Evolutionary conservation across 2,329 filamentous ascomycete species (phyloP), one percentile per base, ranked within the genome.

Genomic region (Aspergillus costaricaensis): DNA sequence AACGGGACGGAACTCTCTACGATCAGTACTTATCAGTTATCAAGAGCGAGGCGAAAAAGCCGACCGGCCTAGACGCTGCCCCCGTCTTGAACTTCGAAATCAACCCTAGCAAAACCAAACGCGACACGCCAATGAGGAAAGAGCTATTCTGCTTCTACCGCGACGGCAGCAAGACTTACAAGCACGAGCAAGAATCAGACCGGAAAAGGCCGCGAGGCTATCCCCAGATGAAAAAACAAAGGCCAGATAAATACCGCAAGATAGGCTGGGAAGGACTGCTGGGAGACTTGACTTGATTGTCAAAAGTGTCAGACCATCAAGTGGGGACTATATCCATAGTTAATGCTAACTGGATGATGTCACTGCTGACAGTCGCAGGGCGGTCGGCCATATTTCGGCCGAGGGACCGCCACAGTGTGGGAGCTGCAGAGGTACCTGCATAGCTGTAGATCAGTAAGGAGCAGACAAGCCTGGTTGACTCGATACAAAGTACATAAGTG

Each of bases 21-120:
- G 59, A 56, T 25, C 62, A 52, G 27, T 70, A 70, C 43, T 44
- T 62, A 36, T 49, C 15, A 4, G 67, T 44, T 38, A n/a, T 63
- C 9, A 32, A 41, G 10, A 17, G 48, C 7, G 54, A 54, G 10
- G 52, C 57, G 25, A 30, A 6, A 21, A 48, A 38, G 8, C 30
- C 49, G 17, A 23, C 43, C 4, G 48, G 32, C 10, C 10, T 65
- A 9, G 55, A 15, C n/a, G 61, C 64, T 53, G 50, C 52, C 15
- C 70, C 68, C 5, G 54, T 72, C 17, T 60, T 73, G 36, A 66
- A 69, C 32, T 72, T 70, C 39, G 65, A 67, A 48, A 53, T 73
- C 23, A 70, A 69, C 8, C 60, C 48, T 14, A 50, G 32, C 32
- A 12, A 54, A 32, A 60, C 49, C 10, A 51, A n/a, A 21, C 5